These are phyloP conservation scores for Cordyceps cicadae DNA, from an alignment of 2,329 filamentous ascomycete species.

Conservation along the genomic window DNA sequence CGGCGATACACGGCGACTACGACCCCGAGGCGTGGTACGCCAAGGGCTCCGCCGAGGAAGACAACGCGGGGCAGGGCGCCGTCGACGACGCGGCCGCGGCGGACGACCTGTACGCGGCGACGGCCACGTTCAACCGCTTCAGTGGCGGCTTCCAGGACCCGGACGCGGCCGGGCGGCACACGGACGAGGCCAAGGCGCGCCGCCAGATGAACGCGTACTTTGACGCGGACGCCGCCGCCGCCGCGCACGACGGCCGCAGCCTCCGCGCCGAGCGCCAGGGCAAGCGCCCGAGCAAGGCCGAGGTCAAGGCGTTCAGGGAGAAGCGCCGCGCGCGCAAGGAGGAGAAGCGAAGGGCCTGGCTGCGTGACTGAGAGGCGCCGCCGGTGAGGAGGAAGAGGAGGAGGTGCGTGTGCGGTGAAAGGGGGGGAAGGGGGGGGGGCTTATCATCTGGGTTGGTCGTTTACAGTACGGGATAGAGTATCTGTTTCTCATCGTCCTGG, in stretches of 20 bases:
- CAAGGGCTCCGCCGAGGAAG: conserved; percentile 35
- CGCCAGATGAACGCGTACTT: conserved; percentile 93
- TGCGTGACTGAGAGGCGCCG: conserved; percentile 60
- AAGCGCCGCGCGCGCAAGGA: conserved; percentile 86
- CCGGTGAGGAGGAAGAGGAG: background rate
- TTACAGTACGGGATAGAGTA: background rate
- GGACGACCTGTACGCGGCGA: conserved; percentile 52
- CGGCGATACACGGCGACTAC: conserved; percentile 91
- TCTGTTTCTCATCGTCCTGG: background rate
- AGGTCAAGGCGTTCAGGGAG: conserved; percentile 86
- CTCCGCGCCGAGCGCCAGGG: conserved; percentile 82
- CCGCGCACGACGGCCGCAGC: conserved; percentile 80
- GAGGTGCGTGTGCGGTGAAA: background rate
- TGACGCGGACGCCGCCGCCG: conserved; percentile 89
- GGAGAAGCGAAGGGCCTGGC: conserved; percentile 86
- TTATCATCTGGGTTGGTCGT: background rate
- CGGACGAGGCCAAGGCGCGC: conserved; percentile 77
- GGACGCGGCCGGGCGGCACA: conserved; percentile 65
- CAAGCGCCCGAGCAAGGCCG: conserved; percentile 75
- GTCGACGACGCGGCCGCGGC: conserved; percentile 22
- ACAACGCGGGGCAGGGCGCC: conserved; percentile 23
- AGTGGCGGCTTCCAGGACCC: conserved; percentile 73
- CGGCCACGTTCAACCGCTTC: conserved; percentile 82
- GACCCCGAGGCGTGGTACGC: conserved; percentile 96
- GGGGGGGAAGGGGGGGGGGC: background rate